phyloP scores from a whole-genome alignment of 2,329 filamentous ascomycete species.

The Penicillium sp. region DNA sequence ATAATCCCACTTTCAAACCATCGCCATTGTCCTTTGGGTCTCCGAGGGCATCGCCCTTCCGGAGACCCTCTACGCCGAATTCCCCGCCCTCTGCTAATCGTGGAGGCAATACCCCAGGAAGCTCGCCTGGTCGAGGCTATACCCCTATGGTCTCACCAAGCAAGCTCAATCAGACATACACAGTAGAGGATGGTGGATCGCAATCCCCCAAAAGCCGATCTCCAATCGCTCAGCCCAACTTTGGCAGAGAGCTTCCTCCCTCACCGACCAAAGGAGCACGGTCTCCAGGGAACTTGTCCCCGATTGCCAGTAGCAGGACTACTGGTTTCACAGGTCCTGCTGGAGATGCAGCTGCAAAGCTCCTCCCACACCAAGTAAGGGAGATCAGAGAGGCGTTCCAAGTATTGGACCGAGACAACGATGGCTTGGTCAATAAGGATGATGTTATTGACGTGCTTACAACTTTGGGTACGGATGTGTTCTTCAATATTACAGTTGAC shows the following conservation, averaged over 20 bases:
- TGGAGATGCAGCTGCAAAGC: slow-evolving; percentile 44
- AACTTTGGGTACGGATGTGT: slow-evolving; percentile 65
- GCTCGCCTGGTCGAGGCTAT: slow-evolving; percentile 43
- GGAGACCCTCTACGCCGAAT: slow-evolving; percentile 64
- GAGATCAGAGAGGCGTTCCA: slow-evolving; percentile 91
- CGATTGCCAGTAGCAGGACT: slow-evolving; percentile 28
- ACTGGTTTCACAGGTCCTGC: slow-evolving; percentile 24
- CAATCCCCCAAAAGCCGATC: slow-evolving; percentile 27
- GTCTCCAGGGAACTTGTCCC: slow-evolving; percentile 29
- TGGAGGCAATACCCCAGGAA: slow-evolving; percentile 51
- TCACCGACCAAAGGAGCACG: slow-evolving; percentile 42
- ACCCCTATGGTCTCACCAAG: slow-evolving; percentile 49
- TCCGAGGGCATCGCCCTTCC: slow-evolving; percentile 68
- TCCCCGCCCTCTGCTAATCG: slow-evolving; percentile 56
- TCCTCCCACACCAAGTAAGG: slow-evolving; percentile 80
- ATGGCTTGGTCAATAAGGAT: slow-evolving; percentile 77
- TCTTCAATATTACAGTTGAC: neutral
- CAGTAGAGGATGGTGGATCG: slow-evolving; percentile 43
- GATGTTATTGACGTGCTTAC: slow-evolving; percentile 85
- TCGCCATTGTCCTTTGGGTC: slow-evolving; percentile 72
- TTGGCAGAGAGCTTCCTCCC: slow-evolving; percentile 39
- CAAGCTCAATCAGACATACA: slow-evolving; percentile 50
- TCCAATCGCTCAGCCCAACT: slow-evolving; percentile 37
- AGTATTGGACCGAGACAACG: slow-evolving; percentile 85
- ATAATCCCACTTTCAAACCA: slow-evolving; percentile 66